Conservation (phyloP, 495 filamentous ascomycete genomes). For the Peziza echinospora region DNA sequence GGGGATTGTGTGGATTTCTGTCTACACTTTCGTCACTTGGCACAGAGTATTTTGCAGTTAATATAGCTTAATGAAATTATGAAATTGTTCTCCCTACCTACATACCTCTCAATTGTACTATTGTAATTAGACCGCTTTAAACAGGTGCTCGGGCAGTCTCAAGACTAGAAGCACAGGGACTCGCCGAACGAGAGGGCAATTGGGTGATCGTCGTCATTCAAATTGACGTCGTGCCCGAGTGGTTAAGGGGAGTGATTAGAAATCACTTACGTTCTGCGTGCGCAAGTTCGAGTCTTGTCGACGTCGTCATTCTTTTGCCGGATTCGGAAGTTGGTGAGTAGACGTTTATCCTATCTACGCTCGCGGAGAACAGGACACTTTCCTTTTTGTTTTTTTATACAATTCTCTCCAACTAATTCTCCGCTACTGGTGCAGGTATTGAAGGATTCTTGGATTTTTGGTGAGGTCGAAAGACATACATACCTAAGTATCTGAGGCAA, state of each 20-base stretch:
- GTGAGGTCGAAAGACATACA: neutral
- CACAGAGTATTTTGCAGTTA: neutral
- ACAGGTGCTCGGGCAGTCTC: neutral
- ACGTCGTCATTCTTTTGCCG: neutral
- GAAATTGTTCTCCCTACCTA: neutral
- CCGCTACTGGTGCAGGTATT: neutral
- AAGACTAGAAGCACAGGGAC: too few species aligned
- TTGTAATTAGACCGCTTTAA: neutral
- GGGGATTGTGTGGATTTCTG: too few species aligned
- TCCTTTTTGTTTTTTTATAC: neutral
- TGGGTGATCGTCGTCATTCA: too few species aligned
- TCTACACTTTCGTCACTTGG: too few species aligned
- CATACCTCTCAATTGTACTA: neutral
- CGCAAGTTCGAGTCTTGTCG: neutral
- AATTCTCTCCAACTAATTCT: neutral
- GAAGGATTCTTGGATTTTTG: neutral
- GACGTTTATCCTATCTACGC: too few species aligned
- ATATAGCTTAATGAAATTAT: neutral
- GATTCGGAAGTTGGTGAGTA: too few species aligned
- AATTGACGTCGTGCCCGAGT: neutral
- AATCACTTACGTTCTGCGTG: neutral
- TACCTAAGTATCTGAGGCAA: neutral
- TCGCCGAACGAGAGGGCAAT: too few species aligned
- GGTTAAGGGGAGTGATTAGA: neutral
- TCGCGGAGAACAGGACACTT: too few species aligned